Percentiles rank a stretch among this genome's conserved stretches.
phyloP scores from a whole-genome alignment of 139 green algal species.

The Micractinium conductrix region DNA sequence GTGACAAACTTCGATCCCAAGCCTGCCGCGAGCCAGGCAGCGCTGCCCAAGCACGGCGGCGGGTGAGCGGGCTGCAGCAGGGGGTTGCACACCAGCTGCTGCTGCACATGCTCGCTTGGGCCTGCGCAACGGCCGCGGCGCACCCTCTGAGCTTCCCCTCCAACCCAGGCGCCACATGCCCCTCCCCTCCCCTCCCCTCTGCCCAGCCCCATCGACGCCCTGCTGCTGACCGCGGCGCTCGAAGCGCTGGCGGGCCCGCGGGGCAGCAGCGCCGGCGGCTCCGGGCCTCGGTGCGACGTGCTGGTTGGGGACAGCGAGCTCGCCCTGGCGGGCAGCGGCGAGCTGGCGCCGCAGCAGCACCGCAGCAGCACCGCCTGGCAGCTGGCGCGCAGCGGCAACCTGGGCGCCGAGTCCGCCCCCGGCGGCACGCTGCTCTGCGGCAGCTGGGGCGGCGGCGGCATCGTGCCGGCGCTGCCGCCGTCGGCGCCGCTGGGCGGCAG shows the following conservation, averaged over 20 bases:
- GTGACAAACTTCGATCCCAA: conserved; percentile 3
- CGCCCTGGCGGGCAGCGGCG: background rate
- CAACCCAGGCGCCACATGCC: no score
- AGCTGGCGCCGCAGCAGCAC: background rate
- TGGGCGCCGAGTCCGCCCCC: background rate
- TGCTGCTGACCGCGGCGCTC: conserved; percentile 8
- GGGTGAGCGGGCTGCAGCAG: background rate
- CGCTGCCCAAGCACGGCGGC: background rate
- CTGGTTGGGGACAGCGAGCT: conserved; percentile 27
- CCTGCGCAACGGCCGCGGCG: no score
- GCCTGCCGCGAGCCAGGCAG: background rate
- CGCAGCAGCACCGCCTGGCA: background rate
- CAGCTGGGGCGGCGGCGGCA: background rate
- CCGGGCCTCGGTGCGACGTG: background rate
- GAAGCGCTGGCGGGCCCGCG: background rate
- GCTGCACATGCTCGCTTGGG: no score
- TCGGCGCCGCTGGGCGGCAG: conserved; percentile 17
- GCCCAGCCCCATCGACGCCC: conserved; percentile 1
- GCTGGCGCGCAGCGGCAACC: background rate
- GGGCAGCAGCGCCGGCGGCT: background rate
- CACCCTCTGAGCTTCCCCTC: no score
- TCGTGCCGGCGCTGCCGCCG: background rate
- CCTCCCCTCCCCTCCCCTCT: background rate
- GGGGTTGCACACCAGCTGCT: no score
- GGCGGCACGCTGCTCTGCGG: background rate